Percentiles rank a stretch among this genome's conserved stretches.
These are phyloP conservation scores for Eremothecium cymbalariae DNA, from an alignment of 1,139 yeast genomes.

Conservation along the genomic window DNA sequence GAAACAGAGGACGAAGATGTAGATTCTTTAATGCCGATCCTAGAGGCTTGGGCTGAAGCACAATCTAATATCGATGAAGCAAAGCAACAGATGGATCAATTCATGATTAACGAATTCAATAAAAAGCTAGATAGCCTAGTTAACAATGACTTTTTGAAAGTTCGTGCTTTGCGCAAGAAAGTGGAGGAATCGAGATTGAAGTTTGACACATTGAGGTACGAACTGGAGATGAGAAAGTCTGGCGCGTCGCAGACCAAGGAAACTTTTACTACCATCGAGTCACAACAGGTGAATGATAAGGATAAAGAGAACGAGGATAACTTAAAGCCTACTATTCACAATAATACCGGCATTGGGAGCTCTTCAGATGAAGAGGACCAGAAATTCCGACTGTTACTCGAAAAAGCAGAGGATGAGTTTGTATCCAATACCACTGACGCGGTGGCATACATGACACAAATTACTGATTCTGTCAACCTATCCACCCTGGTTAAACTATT, in stretches of 20 bases:
- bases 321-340: slow-evolving; percentile 2
- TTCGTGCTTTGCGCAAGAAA: slow-evolving; percentile 51
- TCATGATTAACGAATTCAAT: slow-evolving; percentile 51
- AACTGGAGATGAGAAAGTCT: slow-evolving; percentile 19
- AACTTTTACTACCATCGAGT: neutral
- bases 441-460: slow-evolving; percentile 65
- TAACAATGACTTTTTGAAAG: slow-evolving; percentile 51
- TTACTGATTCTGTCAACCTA: slow-evolving; percentile 59
- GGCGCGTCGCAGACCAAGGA: slow-evolving; percentile 3
- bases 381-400: slow-evolving; percentile 34
- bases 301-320: slow-evolving; percentile 5
- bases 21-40: slow-evolving; percentile 19
- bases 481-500: slow-evolving; percentile 55
- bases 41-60: slow-evolving; percentile 40
- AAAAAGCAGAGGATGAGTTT: slow-evolving; percentile 64
- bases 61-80: slow-evolving; percentile 44
- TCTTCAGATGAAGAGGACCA: slow-evolving; percentile 7
- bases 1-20: slow-evolving; percentile 30
- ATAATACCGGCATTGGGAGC: too few relatives aligned
- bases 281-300: slow-evolving; percentile 1
- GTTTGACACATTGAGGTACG: slow-evolving; percentile 61
- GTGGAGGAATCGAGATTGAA: slow-evolving; percentile 63
- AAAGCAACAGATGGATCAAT: slow-evolving; percentile 49
- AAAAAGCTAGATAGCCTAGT: slow-evolving; percentile 44
- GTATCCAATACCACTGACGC: slow-evolving; percentile 70